Percentiles rank a stretch among this genome's conserved stretches.
These are phyloP conservation scores for Pythium brachiatum DNA, from an alignment of 352 stramenopile species.

Conservation along the genomic window DNA sequence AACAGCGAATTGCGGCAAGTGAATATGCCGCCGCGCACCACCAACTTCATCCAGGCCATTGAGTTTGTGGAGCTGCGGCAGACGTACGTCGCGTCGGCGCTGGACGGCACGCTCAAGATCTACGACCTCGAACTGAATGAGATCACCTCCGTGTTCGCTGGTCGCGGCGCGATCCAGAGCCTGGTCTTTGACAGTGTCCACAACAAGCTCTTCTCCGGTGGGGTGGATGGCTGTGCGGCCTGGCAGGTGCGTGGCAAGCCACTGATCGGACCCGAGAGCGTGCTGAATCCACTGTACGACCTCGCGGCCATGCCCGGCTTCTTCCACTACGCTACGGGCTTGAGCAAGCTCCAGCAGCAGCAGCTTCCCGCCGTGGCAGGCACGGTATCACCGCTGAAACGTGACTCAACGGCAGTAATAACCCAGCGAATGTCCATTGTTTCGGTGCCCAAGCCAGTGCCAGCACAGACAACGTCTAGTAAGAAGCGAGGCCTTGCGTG, in stretches of 20 bases:
- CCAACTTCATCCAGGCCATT: conserved; percentile 59
- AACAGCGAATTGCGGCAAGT: conserved; percentile 42
- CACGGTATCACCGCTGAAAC: not conserved
- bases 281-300: conserved; percentile 60
- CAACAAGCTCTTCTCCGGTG: conserved; percentile 53
- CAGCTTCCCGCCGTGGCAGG: not conserved
- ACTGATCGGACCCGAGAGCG: conserved; percentile 31
- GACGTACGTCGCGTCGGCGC: conserved; percentile 57
- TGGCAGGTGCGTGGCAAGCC: conserved; percentile 59
- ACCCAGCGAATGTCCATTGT: not conserved
- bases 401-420: not conserved
- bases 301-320: conserved; percentile 44
- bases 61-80: conserved; percentile 55
- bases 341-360: conserved; percentile 1
- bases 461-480: not conserved
- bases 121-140: conserved; percentile 61
- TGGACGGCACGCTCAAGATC: conserved; percentile 62
- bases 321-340: conserved; percentile 28
- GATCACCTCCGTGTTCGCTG: conserved; percentile 48
- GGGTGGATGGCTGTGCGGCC: conserved; percentile 57
- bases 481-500: conserved; percentile 25
- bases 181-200: conserved; percentile 55
- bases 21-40: conserved; percentile 51
- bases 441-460: not conserved
- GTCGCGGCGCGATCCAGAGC: conserved; percentile 46